These are phyloP conservation scores for Trichoderma koningii DNA, from an alignment of 2,329 filamentous ascomycete species.

Conservation along the genomic window DNA sequence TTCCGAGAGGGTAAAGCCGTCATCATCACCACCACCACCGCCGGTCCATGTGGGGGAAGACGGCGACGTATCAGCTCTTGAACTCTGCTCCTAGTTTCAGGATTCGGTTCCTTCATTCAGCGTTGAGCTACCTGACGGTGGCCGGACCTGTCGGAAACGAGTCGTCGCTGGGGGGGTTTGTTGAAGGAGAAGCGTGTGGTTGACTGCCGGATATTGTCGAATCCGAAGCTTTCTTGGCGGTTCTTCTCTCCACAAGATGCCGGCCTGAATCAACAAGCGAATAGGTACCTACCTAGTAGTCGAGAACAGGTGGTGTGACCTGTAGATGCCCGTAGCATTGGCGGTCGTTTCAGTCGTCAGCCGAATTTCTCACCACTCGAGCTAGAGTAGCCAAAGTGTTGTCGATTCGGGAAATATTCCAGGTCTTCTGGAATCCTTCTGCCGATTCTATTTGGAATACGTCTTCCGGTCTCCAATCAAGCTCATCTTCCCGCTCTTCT, in stretches of 20 bases:
- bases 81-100: constrained; percentile 13
- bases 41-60: constrained; percentile 12
- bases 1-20: background rate
- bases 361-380: too few species aligned
- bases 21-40: constrained; percentile 2
- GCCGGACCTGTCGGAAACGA: background rate
- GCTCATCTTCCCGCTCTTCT: background rate
- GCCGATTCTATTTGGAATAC: too few species aligned
- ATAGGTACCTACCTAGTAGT: too few species aligned
- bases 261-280: too few species aligned
- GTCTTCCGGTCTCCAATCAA: background rate
- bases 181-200: too few species aligned
- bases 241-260: too few species aligned
- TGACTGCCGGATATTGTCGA: too few species aligned
- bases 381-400: background rate
- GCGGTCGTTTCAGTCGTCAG: too few species aligned
- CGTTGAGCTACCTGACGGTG: constrained; percentile 2
- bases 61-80: background rate
- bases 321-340: too few species aligned
- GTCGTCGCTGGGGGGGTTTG: too few species aligned
- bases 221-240: too few species aligned
- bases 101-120: constrained; percentile 7
- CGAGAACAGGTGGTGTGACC: too few species aligned
- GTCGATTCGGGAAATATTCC: constrained; percentile 9
- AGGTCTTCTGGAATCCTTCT: constrained; percentile 9